A percentile compares a stretch with the other conserved stretches of the same genome.
These are phyloP conservation scores for Prunus davidiana DNA, from an alignment of 306 rosid species.

Conservation along the genomic window DNA sequence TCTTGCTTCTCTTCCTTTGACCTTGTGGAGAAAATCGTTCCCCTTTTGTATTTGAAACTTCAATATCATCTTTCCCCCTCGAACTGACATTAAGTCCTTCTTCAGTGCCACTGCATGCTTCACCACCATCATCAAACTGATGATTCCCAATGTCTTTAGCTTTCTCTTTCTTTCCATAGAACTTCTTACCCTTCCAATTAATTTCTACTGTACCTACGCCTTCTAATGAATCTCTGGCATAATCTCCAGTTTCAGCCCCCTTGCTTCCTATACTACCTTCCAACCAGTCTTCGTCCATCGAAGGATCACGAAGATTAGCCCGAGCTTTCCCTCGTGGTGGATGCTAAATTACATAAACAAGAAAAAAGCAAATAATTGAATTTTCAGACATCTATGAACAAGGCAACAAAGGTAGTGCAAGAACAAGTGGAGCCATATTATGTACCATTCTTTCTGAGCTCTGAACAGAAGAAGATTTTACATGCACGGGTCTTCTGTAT, in stretches of 20 bases:
- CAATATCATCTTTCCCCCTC: constrained; percentile 53
- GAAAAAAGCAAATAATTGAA: constrained; percentile 16
- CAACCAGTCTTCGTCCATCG: constrained; percentile 48
- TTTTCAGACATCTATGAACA: constrained; percentile 1
- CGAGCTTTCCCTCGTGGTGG: constrained; percentile 35
- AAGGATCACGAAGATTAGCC: constrained; percentile 43
- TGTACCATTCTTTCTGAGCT: constrained; percentile 55
- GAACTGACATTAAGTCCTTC: constrained; percentile 53
- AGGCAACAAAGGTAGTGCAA: constrained; percentile 12
- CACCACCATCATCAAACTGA: constrained; percentile 75
- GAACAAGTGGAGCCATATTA: not conserved
- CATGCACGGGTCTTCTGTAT: constrained; percentile 36
- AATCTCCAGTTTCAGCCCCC: constrained; percentile 73
- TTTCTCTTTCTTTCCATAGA: constrained; percentile 57
- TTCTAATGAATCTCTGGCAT: constrained; percentile 56
- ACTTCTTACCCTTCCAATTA: constrained; percentile 45
- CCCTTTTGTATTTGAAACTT: constrained; percentile 50
- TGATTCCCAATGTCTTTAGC: constrained; percentile 43
- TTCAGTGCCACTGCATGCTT: constrained; percentile 88
- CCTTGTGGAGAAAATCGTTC: constrained; percentile 40
- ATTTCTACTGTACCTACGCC: constrained; percentile 52
- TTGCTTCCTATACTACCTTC: constrained; percentile 67
- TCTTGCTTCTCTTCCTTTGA: constrained; percentile 59
- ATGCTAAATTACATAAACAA: constrained; percentile 36
- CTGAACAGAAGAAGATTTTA: constrained; percentile 39